phyloP scores from a whole-genome alignment of 495 filamentous ascomycete genomes.

The Glutinoglossum americanum region DNA sequence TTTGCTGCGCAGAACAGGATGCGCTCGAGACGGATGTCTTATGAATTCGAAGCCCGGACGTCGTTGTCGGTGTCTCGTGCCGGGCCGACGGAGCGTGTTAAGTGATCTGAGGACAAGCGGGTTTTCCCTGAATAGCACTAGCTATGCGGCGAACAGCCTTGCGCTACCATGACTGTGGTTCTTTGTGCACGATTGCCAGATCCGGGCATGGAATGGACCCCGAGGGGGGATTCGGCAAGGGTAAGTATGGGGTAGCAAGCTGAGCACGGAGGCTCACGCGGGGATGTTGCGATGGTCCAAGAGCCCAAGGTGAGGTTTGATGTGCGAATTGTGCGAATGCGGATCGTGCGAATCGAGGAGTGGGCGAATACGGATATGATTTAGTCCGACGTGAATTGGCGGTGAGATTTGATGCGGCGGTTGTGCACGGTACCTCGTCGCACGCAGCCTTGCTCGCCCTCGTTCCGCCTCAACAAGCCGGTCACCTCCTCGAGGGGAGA shows the following conservation, averaged over 20 bases:
- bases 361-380: not conserved
- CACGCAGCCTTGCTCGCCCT: not conserved
- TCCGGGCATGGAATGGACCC: not conserved
- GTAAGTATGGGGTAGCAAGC: too few species aligned
- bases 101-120: not conserved
- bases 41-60: too few species aligned
- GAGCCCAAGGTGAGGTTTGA: too few species aligned
- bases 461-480: not conserved
- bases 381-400: not conserved
- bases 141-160: not conserved
- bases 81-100: not conserved
- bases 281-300: too few species aligned
- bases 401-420: not conserved
- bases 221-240: too few species aligned
- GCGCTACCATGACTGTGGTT: not conserved
- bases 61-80: not conserved
- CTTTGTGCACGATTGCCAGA: not conserved
- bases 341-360: too few species aligned
- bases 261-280: too few species aligned
- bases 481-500: too few species aligned
- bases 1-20: conserved; percentile 1
- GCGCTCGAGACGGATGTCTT: not conserved
- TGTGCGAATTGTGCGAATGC: too few species aligned
- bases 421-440: not conserved
- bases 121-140: not conserved